A percentile compares a stretch with the other conserved stretches of the same genome.
Conservation (phyloP, 2,329 filamentous ascomycete species). For the Ascochyta pisi region DNA sequence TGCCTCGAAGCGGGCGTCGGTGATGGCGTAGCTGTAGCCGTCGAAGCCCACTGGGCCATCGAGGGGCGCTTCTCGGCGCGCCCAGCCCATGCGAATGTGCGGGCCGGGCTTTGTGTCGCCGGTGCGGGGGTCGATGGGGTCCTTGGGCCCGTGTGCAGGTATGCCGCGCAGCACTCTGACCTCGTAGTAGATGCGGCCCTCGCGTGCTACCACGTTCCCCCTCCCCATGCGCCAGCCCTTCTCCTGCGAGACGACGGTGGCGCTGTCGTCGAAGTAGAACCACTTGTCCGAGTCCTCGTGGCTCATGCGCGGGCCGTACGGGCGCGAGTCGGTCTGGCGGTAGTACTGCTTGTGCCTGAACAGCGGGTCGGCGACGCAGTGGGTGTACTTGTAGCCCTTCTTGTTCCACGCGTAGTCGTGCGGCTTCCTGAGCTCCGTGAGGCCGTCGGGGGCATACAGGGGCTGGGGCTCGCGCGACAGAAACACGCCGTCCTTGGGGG, state of each 20-base stretch:
- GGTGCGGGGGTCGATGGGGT: slow-evolving; percentile 42
- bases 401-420: slow-evolving; percentile 67
- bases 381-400: slow-evolving; percentile 82
- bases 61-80: slow-evolving; percentile 77
- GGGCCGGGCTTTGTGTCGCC: slow-evolving; percentile 59
- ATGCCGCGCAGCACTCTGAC: slow-evolving; percentile 86
- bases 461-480: slow-evolving; percentile 55
- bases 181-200: slow-evolving; percentile 94
- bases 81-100: slow-evolving; percentile 83
- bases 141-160: slow-evolving; percentile 54
- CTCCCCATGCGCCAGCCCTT: slow-evolving; percentile 92
- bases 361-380: slow-evolving; percentile 86
- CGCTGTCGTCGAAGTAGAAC: slow-evolving; percentile 79
- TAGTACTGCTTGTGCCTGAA: slow-evolving; percentile 90
- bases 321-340: slow-evolving; percentile 83
- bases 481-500: slow-evolving; percentile 57
- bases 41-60: slow-evolving; percentile 88
- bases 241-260: slow-evolving; percentile 81
- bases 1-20: slow-evolving; percentile 88
- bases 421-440: slow-evolving; percentile 55
- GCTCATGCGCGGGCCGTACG: slow-evolving; percentile 83
- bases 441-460: slow-evolving; percentile 51
- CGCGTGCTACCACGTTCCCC: slow-evolving; percentile 86
- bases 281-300: slow-evolving; percentile 90
- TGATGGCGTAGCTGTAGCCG: slow-evolving; percentile 91